Evolutionary conservation across 192 early-diverging fungal genomes (phyloP), one percentile per base, ranked within the genome.

Genomic region (Podila verticillata): DNA sequence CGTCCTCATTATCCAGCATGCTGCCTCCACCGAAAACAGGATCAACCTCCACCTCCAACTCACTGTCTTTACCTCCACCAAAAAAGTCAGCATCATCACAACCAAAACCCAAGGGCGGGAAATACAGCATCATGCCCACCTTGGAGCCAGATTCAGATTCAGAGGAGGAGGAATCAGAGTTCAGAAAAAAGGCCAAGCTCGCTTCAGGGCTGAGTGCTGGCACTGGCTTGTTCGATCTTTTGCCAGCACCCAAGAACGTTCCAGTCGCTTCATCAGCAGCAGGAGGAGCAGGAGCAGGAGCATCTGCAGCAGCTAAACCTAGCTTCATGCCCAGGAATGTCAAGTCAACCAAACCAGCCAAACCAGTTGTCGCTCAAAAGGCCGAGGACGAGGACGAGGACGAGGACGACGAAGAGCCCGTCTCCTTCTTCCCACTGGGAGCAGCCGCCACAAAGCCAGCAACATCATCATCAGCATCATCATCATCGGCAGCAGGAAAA

Each of bases 161-260:
- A 17, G 75, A 80, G 13, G 75, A 79, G 22, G 77, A 80, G 22
- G 77, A 80, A 60, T 80, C 77, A 19, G 65, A 57, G 17, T 80
- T 80, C 56, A 31, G 70, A 15, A 80, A 80, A 65, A 80, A 80
- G 66, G 77, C 77, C 1, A 62, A 47, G n/a, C 54, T 80, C 12
- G 61, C 59, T n/a, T 70, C 65, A 5, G 70, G 61, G 0, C 32
- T 61, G 15, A 68, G 44, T 31, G 35, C 61, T 19, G 70, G 70
- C 19, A 39, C 51, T 7, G 77, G 77, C 24, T 47, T 80, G 19
- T 80, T 80, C 28, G 77, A 70, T 5, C 71, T 80, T 61, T 63
- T 80, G 7, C 77, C 77, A 29, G 69, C 77, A 48, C 77, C 77
- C 19, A 80, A 80, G 61, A 67, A 65, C 0, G 28, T 48, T 6